Evolutionary conservation across 495 filamentous ascomycete genomes (phyloP).

Genomic region (Aspergillus asperescens): DNA sequence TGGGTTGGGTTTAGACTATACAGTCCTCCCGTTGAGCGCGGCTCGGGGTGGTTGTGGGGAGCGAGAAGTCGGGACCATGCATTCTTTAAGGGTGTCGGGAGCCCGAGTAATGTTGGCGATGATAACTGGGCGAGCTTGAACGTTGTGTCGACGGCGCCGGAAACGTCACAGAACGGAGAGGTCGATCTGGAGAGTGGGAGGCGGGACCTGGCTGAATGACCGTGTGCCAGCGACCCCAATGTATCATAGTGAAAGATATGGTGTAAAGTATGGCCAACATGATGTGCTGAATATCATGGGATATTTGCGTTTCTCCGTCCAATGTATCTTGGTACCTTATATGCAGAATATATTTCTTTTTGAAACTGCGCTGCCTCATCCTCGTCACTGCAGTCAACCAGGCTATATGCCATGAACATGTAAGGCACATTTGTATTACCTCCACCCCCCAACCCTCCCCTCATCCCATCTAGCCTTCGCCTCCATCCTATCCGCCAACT

Average conservation of each 20-base stretch:
- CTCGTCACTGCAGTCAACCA: neutral
- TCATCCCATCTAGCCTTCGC: constrained; percentile 91
- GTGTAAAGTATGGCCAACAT: neutral
- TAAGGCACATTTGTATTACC: constrained; percentile 45
- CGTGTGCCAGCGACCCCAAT: neutral
- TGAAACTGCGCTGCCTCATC: too few relatives aligned
- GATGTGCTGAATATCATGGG: neutral
- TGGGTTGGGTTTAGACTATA: constrained; percentile 60
- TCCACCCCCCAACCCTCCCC: constrained; percentile 87
- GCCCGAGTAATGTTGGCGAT: constrained; percentile 40
- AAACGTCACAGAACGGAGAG: neutral
- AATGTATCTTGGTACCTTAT: neutral
- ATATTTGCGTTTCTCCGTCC: neutral
- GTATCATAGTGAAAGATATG: neutral
- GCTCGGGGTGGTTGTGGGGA: constrained; percentile 52
- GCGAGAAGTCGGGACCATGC: constrained; percentile 37
- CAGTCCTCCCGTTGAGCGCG: constrained; percentile 60
- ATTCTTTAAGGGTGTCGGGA: constrained; percentile 59
- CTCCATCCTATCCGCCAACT: constrained; percentile 70
- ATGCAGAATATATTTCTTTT: neutral
- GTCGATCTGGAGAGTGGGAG: constrained; percentile 20
- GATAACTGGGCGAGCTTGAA: constrained; percentile 27
- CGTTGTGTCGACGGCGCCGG: neutral
- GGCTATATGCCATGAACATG: neutral
- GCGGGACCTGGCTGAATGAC: constrained; percentile 15